Percentiles rank a stretch among this genome's conserved stretches.
Evolutionary conservation across 192 early-diverging fungal species (phyloP).

Genomic region (Coemansia sp.): DNA sequence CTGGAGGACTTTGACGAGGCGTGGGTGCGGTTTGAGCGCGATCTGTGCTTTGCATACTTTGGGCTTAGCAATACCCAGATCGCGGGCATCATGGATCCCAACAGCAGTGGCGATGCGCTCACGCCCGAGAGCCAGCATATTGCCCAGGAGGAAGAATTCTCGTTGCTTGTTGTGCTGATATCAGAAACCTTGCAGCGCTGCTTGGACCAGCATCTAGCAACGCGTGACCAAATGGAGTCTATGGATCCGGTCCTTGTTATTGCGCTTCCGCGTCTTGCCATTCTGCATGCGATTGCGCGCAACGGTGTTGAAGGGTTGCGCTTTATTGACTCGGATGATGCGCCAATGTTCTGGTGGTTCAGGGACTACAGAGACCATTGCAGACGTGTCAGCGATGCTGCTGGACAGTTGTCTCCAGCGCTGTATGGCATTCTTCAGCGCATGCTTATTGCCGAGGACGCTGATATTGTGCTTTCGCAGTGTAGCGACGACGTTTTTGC

Average conservation of each 20-base stretch:
- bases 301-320: slow-evolving; percentile 59
- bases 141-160: slow-evolving; percentile 44
- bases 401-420: slow-evolving; percentile 7
- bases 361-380: slow-evolving; percentile 45
- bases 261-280: slow-evolving; percentile 61
- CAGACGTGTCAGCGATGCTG: slow-evolving; percentile 17
- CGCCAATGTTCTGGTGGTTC: slow-evolving; percentile 64
- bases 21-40: slow-evolving; percentile 69
- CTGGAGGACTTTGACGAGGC: slow-evolving; percentile 64
- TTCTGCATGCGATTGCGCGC: slow-evolving; percentile 57
- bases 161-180: slow-evolving; percentile 61
- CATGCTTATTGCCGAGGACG: slow-evolving; percentile 47
- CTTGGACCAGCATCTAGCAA: slow-evolving; percentile 30
- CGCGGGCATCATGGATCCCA: slow-evolving; percentile 58
- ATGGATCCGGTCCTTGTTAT: slow-evolving; percentile 64
- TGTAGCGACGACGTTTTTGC: slow-evolving; percentile 14
- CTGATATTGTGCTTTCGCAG: slow-evolving; percentile 25
- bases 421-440: slow-evolving; percentile 32
- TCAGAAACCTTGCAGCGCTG: slow-evolving; percentile 61
- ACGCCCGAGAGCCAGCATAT: slow-evolving; percentile 7
- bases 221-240: slow-evolving; percentile 50
- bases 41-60: slow-evolving; percentile 73
- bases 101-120: slow-evolving; percentile 22
- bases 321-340: slow-evolving; percentile 56
- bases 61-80: slow-evolving; percentile 54